A percentile compares a stretch with the other conserved stretches of the same genome.
These are phyloP conservation scores for Hippophae tibetana DNA, from an alignment of 306 rosid genomes.

Conservation along the genomic window DNA sequence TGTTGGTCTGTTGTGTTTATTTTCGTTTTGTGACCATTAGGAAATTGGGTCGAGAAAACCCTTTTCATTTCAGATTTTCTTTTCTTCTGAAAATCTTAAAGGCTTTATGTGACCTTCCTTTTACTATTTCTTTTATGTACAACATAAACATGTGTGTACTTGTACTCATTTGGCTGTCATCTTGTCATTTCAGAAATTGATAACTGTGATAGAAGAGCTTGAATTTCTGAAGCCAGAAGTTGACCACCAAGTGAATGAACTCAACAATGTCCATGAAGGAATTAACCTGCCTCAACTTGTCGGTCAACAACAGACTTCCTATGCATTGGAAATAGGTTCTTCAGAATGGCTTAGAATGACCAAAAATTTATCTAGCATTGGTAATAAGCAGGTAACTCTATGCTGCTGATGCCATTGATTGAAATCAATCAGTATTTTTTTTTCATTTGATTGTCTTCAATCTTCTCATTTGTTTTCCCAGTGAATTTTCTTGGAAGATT, in stretches of 20 bases:
- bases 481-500: constrained; percentile 5
- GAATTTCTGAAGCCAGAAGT: constrained; percentile 72
- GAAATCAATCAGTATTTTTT: no score
- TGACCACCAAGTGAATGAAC: constrained; percentile 33
- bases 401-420: no score
- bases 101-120: not conserved
- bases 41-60: no score
- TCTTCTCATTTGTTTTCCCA: not conserved
- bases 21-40: no score
- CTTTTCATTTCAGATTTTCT: no score
- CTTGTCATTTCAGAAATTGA: constrained; percentile 40
- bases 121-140: not conserved
- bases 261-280: constrained; percentile 34
- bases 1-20: no score
- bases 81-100: no score
- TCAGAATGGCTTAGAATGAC: constrained; percentile 45
- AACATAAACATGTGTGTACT: constrained; percentile 5
- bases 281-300: constrained; percentile 33
- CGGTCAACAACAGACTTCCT: constrained; percentile 27
- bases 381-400: constrained; percentile 42
- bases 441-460: no score
- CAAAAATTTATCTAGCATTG: constrained; percentile 25
- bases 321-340: constrained; percentile 27
- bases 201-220: constrained; percentile 57
- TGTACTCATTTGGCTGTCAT: constrained; percentile 16